Base-by-base conservation (phyloP, 2,329 filamentous ascomycete species). In the Apiospora hydei region DNA sequence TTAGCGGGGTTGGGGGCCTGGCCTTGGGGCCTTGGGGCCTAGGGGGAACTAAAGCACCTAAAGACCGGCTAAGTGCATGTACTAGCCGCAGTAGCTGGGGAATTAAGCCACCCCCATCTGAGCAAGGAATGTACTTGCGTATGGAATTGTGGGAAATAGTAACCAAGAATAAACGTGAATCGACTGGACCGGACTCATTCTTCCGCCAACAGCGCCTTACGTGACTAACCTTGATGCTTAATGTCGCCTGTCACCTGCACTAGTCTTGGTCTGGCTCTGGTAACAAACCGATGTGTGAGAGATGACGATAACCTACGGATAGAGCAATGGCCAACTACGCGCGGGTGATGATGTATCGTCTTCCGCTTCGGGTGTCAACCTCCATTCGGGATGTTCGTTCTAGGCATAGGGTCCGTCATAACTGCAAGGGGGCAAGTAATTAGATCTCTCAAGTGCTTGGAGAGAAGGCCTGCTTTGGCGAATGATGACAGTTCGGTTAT, bases 401-500 rank as follows among this genome's bases (percentile, higher is more conserved):
- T 41, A 38, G 57, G 57, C 30, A 30, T 24, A 30, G 18, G 53
- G 30, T 30, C 26, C 26, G 26, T 14, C 30, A 34, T 21, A 13
- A 13, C 21, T 61, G 57, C 57, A 41, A 64, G 57, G 57, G 57
- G 30, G 26, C 30, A 18, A 38, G 30, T 30, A 38, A 21, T 61
- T 30, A n/a, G 41, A 61, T 21, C 53, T 18, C 53, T 41, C 38
- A 41, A 14, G 26, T 30, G 34, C 34, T 61, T 61, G 30, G 57
- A n/a, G 21, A 57, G 11, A 64, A 18, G 57, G 34, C 57, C 57
- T 3, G 34, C n/a, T 64, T 34, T 41, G 34, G 10, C 57, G 57
- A 64, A 64, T 64, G 57, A 41, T 64, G 57, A 64, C 57, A 4
- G 34, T 4, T 41, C 57, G 57, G 57, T 64, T 64, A 64, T 64